Evolutionary conservation across 2,329 filamentous ascomycete genomes (phyloP), one percentile per base, ranked within the genome.

Genomic region (Aschersonia sp.): DNA sequence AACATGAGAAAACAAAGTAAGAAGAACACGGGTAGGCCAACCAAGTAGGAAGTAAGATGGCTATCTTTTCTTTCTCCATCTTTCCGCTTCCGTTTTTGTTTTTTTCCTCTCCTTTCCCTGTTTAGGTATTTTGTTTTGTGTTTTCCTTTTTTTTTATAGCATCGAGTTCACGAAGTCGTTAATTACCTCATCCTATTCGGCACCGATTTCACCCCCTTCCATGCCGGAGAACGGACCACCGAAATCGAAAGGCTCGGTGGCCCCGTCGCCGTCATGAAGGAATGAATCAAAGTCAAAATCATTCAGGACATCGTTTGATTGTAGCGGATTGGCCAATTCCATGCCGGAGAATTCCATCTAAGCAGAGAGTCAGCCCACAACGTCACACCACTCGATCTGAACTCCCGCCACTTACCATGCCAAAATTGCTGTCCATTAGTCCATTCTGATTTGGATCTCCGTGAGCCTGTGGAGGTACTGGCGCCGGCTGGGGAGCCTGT

Each of bases 281-380:
- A 84, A 84, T 2, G 79, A 81, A 60, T 84, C 80, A 54, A 84
- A 71, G 52, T 84, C 80, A 55, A 84, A 84, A 53, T 81, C 79
- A 55, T 77, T 78, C 45, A 84, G 67, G 38, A 82, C 78, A 57
- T 82, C 73, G 47, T 64, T 65, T 5, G 71, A 69, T 51, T 68
- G 67, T 30, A 74, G 60, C 2, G 77, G 74, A 52, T 79, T 76
- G 48, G 72, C 68, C 58, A 79, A 75, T 48, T 75, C 75, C 62
- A 82, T 71, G 41, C 54, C 47, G 43, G 58, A 59, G 48, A 77
- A 77, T 49, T 72, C 68, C 59, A 65, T 66, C 60, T 67, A 49
- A n/a, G 20, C n/a, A 5, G 35, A 38, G 35, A 12, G 35, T 38
- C 7, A 38, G 35, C 35, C 20, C 20, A 20, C 20, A 20, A 20